Evolutionary conservation across 2,329 filamentous ascomycete genomes (phyloP).

Genomic region (Daldinia sp.): DNA sequence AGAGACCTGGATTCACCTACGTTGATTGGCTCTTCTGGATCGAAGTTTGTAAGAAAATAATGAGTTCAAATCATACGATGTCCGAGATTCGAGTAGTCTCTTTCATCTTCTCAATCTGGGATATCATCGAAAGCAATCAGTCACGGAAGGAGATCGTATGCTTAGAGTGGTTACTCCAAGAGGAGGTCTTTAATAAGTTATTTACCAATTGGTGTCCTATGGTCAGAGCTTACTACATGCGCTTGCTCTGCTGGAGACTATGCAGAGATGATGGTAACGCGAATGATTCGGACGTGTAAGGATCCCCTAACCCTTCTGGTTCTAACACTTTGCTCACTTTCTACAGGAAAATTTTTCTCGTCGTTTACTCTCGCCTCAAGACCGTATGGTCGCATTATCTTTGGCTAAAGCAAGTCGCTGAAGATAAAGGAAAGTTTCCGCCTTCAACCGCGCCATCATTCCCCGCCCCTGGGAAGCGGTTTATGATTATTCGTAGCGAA

Average conservation of each 20-base stretch:
- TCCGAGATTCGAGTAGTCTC: constrained; percentile 86
- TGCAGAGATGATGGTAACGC: constrained; percentile 76
- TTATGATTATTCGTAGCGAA: constrained; percentile 89
- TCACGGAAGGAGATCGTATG: constrained; percentile 75
- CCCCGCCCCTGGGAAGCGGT: constrained; percentile 83
- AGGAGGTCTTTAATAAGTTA: constrained; percentile 77
- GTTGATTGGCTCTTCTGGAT: constrained; percentile 89
- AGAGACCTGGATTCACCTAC: constrained; percentile 52
- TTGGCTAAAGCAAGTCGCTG: constrained; percentile 74
- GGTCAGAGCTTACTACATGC: constrained; percentile 93
- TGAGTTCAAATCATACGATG: constrained; percentile 85
- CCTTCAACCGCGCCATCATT: constrained; percentile 84
- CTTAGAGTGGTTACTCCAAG: constrained; percentile 76
- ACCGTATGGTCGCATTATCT: constrained; percentile 82
- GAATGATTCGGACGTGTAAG: constrained; percentile 73
- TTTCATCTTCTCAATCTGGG: constrained; percentile 84
- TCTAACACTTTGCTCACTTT: constrained; percentile 37
- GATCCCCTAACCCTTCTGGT: background rate
- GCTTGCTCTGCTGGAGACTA: constrained; percentile 87
- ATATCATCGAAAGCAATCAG: constrained; percentile 71
- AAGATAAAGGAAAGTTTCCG: constrained; percentile 59
- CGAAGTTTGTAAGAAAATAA: constrained; percentile 78
- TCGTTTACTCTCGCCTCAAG: constrained; percentile 72
- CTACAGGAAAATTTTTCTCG: constrained; percentile 72
- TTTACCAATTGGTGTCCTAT: constrained; percentile 97